Evolutionary conservation across 2,329 filamentous ascomycete species (phyloP).

Genomic region (Cryphonectria radicalis): DNA sequence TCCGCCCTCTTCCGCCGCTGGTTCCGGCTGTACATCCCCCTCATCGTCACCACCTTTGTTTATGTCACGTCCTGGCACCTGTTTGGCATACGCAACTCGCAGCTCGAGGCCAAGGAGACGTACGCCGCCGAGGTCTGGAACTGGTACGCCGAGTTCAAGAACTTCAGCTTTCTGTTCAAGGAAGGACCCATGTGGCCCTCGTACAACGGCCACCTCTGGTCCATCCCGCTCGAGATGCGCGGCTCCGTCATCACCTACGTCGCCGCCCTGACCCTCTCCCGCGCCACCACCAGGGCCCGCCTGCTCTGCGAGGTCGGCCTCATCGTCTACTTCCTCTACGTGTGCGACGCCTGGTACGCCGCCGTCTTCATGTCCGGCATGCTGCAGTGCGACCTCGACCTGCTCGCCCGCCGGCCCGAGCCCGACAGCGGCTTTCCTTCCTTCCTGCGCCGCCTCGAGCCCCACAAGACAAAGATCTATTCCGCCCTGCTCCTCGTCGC

Average conservation of each 20-base stretch:
- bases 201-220: conserved; percentile 22
- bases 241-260: conserved; percentile 23
- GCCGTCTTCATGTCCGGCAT: conserved; percentile 65
- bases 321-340: conserved; percentile 68
- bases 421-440: conserved; percentile 53
- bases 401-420: conserved; percentile 46
- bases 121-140: conserved; percentile 16
- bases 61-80: conserved; percentile 18
- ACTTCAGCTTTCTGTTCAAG: conserved; percentile 21
- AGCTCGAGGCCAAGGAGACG: conserved; percentile 11
- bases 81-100: conserved; percentile 19
- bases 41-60: conserved; percentile 19
- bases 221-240: conserved; percentile 21
- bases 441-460: conserved; percentile 50
- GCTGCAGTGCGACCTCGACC: conserved; percentile 64
- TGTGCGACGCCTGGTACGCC: conserved; percentile 66
- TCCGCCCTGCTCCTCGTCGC: conserved; percentile 55
- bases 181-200: conserved; percentile 17
- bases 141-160: conserved; percentile 22
- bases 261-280: conserved; percentile 58
- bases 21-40: conserved; percentile 16
- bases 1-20: conserved; percentile 21
- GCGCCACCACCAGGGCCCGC: conserved; percentile 57
- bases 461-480: conserved; percentile 55
- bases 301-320: conserved; percentile 57